These are phyloP conservation scores for Conticribra weissflogii DNA, from an alignment of 108 stramenopile species.

Conservation along the genomic window DNA sequence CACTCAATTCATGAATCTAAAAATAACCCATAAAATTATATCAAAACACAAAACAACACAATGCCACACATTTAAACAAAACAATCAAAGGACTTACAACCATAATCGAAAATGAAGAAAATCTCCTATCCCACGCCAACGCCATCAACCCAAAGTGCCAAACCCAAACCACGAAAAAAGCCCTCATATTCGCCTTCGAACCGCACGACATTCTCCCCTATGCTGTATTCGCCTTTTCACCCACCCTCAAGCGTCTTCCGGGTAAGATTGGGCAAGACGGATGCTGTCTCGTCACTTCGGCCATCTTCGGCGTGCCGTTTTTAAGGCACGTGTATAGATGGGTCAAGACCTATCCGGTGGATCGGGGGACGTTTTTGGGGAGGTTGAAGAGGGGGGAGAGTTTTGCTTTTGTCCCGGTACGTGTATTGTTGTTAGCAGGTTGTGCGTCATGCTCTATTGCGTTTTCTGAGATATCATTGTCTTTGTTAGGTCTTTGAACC, in stretches of 20 bases:
- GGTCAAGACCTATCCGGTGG: constrained; percentile 41
- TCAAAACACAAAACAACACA: background rate
- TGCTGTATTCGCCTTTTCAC: constrained; percentile 52
- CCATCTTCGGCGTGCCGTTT: constrained; percentile 56
- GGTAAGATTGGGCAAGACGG: constrained; percentile 34
- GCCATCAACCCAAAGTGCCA: too few relatives aligned
- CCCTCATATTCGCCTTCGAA: constrained; percentile 53
- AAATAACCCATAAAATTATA: background rate
- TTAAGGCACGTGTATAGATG: constrained; percentile 60
- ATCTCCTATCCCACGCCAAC: constrained; percentile 29
- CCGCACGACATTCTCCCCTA: constrained; percentile 63
- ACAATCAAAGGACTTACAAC: constrained; percentile 48
- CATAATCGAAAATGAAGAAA: constrained; percentile 57
- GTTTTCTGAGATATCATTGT: background rate
- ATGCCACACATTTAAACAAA: background rate
- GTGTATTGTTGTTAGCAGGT: background rate
- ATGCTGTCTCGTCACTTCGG: constrained; percentile 47
- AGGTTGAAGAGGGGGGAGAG: constrained; percentile 40
- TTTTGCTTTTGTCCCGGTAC: constrained; percentile 54
- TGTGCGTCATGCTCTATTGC: background rate
- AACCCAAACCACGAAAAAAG: constrained; percentile 41
- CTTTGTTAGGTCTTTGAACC: too few relatives aligned
- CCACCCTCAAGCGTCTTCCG: constrained; percentile 40
- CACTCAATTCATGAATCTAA: too few relatives aligned
- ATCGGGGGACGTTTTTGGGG: constrained; percentile 52